Evolutionary conservation across 495 filamentous ascomycete species (phyloP), one percentile per base, ranked within the genome.

Genomic region (Chaetomidium leptoderma): DNA sequence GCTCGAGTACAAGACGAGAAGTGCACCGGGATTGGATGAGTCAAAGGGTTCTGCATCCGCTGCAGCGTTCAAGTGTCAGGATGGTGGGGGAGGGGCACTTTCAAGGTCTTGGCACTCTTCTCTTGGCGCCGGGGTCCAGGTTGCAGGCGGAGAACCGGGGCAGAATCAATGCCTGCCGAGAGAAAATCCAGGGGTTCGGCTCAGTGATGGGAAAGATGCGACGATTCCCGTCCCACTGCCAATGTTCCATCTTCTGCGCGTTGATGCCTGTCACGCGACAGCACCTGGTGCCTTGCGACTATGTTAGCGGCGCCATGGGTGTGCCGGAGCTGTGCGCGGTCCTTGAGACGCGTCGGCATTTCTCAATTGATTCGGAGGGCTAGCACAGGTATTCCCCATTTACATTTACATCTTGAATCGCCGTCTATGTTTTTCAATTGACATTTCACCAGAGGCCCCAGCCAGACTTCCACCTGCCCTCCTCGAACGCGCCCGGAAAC

Each of bases 291-390:
- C 29, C 53, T 59, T 58, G 61, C 61, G 59, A 77, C 45, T 59
- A 82, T 82, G 79, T 76, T 76, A 66, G 70, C 74, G 59, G 69
- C 75, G 66, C 78, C 76, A 74, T 81, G 79, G 79, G 69, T 80
- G 57, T 82, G 77, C 68, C 78, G 78, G 57, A 71, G 72, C 66
- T 81, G 78, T 66, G 67, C 70, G 59, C 72, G 68, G 50, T 70
- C 72, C 65, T 62, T 74, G 53, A 58, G 68, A 47, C 75, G 70
- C 62, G 65, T 67, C 33, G 61, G 62, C 42, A 62, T 61, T 53
- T 63, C 59, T 39, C 66, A 65, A 49, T 67, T 74, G 45, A 14
- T 75, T 43, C 73, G 79, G 29, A 73, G 70, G 59, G 68, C 73
- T 66, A 79, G 76, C 59, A 76, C 76, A 67, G 67, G 76, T 76